Percentiles rank a stretch among this genome's conserved stretches.
These are phyloP conservation scores for Pseudonitzschia multiseries DNA, from an alignment of 108 stramenopile genomes.

Conservation along the genomic window DNA sequence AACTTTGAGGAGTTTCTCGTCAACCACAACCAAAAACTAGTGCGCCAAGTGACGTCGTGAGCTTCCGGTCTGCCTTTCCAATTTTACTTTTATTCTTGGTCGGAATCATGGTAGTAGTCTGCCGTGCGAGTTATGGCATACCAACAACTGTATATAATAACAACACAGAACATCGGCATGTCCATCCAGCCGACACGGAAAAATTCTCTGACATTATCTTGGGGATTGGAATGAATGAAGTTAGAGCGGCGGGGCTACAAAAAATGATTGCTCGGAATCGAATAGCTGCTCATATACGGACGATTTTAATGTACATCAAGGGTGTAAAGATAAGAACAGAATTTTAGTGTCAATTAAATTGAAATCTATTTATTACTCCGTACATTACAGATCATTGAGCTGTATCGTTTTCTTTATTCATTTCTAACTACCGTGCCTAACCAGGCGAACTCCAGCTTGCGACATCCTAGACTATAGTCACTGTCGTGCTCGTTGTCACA, in stretches of 20 bases:
- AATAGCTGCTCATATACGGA: neutral
- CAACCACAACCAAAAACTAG: neutral
- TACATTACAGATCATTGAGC: too few species aligned
- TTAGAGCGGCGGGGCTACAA: neutral
- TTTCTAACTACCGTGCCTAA: too few species aligned
- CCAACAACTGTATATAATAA: too few species aligned
- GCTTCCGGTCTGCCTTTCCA: neutral
- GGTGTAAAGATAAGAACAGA: constrained; percentile 3
- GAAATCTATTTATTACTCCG: too few species aligned
- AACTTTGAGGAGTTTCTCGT: constrained; percentile 44
- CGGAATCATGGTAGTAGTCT: neutral
- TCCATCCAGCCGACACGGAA: neutral
- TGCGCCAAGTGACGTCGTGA: neutral
- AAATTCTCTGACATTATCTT: neutral
- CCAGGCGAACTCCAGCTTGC: too few species aligned
- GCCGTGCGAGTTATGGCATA: too few species aligned
- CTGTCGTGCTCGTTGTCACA: too few species aligned
- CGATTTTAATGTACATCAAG: neutral
- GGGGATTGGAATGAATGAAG: neutral
- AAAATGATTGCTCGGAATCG: neutral
- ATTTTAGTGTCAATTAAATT: neutral
- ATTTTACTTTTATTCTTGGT: neutral
- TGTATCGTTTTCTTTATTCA: too few species aligned
- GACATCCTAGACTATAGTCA: too few species aligned
- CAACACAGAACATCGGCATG: too few species aligned